A percentile compares a stretch with the other conserved stretches of the same genome.
Evolutionary conservation across 2,329 filamentous ascomycete genomes (phyloP).

Genomic region (Epichloe hybrida): DNA sequence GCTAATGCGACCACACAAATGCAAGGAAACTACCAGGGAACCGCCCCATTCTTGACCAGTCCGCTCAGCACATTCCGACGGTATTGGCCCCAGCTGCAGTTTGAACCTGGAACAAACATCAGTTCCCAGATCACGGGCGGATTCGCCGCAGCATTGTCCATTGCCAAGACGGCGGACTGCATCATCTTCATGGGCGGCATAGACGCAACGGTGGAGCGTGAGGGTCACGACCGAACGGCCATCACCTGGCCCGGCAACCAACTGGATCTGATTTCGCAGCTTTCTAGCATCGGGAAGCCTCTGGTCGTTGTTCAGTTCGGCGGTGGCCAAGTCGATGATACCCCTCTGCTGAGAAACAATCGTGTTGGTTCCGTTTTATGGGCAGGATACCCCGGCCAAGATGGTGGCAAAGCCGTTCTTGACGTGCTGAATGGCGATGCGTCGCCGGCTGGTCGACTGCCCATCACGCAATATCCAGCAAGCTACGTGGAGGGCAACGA

Average conservation of each 20-base stretch:
- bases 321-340: constrained; percentile 38
- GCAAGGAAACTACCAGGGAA: constrained; percentile 14
- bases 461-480: constrained; percentile 41
- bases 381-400: constrained; percentile 47
- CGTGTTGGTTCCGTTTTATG: constrained; percentile 40
- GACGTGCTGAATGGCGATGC: constrained; percentile 37
- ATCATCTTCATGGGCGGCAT: constrained; percentile 45
- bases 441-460: constrained; percentile 39
- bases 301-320: constrained; percentile 39
- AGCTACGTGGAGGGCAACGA: constrained; percentile 34
- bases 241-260: constrained; percentile 40
- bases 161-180: constrained; percentile 20
- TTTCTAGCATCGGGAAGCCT: constrained; percentile 29
- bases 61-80: constrained; percentile 4
- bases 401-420: constrained; percentile 40
- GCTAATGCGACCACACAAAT: constrained; percentile 23
- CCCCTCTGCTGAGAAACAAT: constrained; percentile 30
- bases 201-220: constrained; percentile 36
- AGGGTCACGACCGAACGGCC: constrained; percentile 35
- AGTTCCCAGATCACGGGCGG: neutral
- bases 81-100: neutral
- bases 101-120: neutral
- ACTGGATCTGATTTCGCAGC: constrained; percentile 31
- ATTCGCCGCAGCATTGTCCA: neutral
- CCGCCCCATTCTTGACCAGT: constrained; percentile 9